Percentiles rank a stretch among this genome's conserved stretches.
phyloP scores from a whole-genome alignment of 306 rosid genomes.

The Vigna mungo region DNA sequence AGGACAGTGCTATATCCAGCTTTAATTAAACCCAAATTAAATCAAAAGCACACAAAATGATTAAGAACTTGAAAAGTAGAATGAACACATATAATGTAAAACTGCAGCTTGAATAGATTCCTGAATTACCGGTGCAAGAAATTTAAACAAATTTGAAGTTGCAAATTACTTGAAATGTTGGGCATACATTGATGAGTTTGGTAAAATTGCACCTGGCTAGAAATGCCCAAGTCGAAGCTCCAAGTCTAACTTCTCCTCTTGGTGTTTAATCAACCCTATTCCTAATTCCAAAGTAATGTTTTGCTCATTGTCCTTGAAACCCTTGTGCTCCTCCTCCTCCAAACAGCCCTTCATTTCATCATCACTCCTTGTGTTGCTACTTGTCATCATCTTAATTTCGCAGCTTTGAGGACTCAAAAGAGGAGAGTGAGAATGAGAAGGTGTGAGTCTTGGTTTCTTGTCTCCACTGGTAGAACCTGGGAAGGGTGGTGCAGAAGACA shows the following conservation, averaged over 20 bases:
- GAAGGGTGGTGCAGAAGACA: constrained; percentile 51
- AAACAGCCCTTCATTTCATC: constrained; percentile 40
- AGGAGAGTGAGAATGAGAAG: constrained; percentile 37
- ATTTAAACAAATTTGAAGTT: constrained; percentile 23
- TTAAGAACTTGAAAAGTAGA: constrained; percentile 34
- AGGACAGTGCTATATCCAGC: constrained; percentile 23
- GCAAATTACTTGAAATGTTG: not conserved
- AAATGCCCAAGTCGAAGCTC: constrained; percentile 77
- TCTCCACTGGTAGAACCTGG: constrained; percentile 47
- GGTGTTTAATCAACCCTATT: constrained; percentile 57
- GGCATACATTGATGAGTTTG: constrained; percentile 22
- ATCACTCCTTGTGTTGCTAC: constrained; percentile 26
- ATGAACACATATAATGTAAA: constrained; percentile 27
- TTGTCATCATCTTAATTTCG: constrained; percentile 23
- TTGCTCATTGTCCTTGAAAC: constrained; percentile 52
- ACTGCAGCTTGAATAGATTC: constrained; percentile 16
- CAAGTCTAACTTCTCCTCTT: constrained; percentile 73
- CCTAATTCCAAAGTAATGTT: constrained; percentile 62
- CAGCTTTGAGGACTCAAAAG: constrained; percentile 50
- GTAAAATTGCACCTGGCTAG: constrained; percentile 41
- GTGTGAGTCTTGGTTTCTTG: constrained; percentile 48
- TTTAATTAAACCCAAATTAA: constrained; percentile 26
- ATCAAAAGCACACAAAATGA: constrained; percentile 19
- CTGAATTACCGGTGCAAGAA: constrained; percentile 43
- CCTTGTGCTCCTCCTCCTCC: constrained; percentile 43